phyloP scores from a whole-genome alignment of 768 basidiomycete genomes.

The Dioszegia crocea region DNA sequence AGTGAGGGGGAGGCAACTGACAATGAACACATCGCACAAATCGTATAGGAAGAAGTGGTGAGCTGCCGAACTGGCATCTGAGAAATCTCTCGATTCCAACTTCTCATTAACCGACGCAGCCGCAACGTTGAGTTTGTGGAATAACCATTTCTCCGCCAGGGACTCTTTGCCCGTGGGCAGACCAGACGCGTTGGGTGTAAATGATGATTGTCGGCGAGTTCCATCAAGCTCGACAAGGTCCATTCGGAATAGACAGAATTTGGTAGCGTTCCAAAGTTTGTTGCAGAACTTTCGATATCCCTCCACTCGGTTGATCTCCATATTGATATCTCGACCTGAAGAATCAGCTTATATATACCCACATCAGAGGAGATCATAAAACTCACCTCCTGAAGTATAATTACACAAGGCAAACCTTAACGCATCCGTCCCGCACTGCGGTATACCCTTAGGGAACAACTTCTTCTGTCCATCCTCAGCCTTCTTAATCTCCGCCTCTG shows the following conservation, averaged over 20 bases:
- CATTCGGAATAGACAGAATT: slow-evolving; percentile 98
- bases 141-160: slow-evolving; percentile 89
- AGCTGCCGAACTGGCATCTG: slow-evolving; percentile 75
- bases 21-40: slow-evolving; percentile 98
- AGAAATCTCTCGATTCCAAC: slow-evolving; percentile 80
- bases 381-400: slow-evolving; percentile 77
- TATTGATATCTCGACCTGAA: slow-evolving; percentile 88
- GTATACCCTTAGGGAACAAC: slow-evolving; percentile 97
- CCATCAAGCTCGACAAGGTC: slow-evolving; percentile 56
- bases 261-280: slow-evolving; percentile 98
- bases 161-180: slow-evolving; percentile 86
- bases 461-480: slow-evolving; percentile 96
- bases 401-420: slow-evolving; percentile 91
- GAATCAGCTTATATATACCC: neutral
- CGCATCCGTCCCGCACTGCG: slow-evolving; percentile 96
- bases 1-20: slow-evolving; percentile 51
- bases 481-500: slow-evolving; percentile 84
- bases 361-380: neutral
- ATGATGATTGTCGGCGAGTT: slow-evolving; percentile 53
- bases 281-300: slow-evolving; percentile 99
- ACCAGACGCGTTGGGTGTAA: slow-evolving; percentile 66
- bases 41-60: slow-evolving; percentile 98
- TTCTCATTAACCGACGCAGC: slow-evolving; percentile 69
- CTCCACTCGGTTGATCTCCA: slow-evolving; percentile 92
- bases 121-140: slow-evolving; percentile 86